Evolutionary conservation across 2,329 filamentous ascomycete species (phyloP).

Genomic region (Teratosphaeria nubilosa): DNA sequence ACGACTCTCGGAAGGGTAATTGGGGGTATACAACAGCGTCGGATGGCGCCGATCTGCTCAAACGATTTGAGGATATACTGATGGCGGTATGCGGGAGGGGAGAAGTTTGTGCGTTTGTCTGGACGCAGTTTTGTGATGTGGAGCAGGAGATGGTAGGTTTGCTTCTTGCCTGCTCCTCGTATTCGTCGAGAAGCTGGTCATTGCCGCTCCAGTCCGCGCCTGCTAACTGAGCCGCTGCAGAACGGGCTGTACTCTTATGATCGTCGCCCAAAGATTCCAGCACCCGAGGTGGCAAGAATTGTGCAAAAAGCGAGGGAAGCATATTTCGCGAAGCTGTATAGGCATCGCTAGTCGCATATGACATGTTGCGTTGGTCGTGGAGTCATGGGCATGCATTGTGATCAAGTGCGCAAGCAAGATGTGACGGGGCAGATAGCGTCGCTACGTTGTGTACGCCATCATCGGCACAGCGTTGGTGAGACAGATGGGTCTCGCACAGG

Average conservation of each 20-base stretch:
- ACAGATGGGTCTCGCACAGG: no score
- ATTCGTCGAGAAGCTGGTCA: background rate
- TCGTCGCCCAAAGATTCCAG: constrained; percentile 51
- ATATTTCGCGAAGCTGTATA: constrained; percentile 26
- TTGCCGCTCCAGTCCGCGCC: background rate
- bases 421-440: no score
- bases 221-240: background rate
- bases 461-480: no score
- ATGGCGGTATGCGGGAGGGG: constrained; percentile 49
- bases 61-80: constrained; percentile 48
- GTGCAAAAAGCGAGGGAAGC: constrained; percentile 43
- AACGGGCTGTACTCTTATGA: constrained; percentile 58
- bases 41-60: constrained; percentile 49
- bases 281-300: constrained; percentile 46
- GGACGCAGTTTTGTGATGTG: constrained; percentile 53
- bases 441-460: no score
- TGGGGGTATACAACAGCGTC: constrained; percentile 61
- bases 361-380: no score
- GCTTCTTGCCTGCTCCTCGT: background rate
- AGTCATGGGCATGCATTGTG: no score
- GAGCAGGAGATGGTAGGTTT: constrained; percentile 46
- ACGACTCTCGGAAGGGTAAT: constrained; percentile 32
- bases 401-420: no score
- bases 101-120: constrained; percentile 53
- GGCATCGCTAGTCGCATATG: background rate